phyloP scores from a whole-genome alignment of 2,329 filamentous ascomycete species.

The Alternaria sp. region DNA sequence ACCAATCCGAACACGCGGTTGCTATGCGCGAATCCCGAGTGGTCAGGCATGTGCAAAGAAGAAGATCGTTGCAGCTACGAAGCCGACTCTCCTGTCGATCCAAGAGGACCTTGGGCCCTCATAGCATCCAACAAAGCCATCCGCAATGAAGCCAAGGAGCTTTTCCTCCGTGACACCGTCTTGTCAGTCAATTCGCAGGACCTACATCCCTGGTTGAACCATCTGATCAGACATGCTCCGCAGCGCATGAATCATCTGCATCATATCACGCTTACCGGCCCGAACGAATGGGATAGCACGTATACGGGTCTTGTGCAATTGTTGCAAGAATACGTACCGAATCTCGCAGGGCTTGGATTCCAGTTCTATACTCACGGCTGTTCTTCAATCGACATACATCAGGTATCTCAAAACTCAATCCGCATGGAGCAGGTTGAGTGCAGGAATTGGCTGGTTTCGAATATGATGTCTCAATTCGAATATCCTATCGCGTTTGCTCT shows the following conservation, averaged over 20 bases:
- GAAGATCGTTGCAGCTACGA: background rate
- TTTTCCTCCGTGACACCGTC: background rate
- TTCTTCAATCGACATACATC: background rate
- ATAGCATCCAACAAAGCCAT: background rate
- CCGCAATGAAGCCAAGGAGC: background rate
- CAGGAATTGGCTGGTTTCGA: background rate
- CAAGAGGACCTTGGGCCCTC: background rate
- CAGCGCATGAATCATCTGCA: background rate
- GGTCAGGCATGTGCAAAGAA: background rate
- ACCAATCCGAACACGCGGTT: background rate
- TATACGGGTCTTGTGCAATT: background rate
- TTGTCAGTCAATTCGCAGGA: background rate
- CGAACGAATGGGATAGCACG: background rate
- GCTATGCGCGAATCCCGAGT: background rate
- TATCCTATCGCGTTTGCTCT: background rate
- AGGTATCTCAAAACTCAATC: background rate
- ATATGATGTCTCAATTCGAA: background rate
- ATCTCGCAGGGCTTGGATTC: background rate
- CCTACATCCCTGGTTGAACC: background rate
- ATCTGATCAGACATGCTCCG: background rate
- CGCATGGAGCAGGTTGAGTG: background rate
- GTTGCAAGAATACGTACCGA: background rate
- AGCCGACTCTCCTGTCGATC: background rate
- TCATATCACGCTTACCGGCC: background rate
- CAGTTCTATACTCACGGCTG: background rate